Evolutionary conservation across 208 protist species (phyloP).

Genomic region (Wallacemonas collosoma): DNA sequence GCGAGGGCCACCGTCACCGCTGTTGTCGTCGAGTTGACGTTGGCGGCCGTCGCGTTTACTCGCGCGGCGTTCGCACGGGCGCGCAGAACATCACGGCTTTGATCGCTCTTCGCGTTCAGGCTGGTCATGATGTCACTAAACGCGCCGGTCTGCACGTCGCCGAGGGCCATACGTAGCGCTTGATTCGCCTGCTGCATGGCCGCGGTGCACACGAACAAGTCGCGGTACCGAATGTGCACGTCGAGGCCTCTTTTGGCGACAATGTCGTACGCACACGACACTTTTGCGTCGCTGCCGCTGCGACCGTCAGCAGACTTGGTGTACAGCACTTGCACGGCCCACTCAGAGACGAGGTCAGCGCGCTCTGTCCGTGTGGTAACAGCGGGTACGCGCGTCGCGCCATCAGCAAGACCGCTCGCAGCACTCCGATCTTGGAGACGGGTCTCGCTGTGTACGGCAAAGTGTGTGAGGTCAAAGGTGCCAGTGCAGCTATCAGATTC

Average conservation of each 20-base stretch:
- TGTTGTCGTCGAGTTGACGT: background rate
- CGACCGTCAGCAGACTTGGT: background rate
- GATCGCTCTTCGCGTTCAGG: constrained; percentile 9
- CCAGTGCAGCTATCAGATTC: constrained; percentile 18
- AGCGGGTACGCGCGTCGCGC: background rate
- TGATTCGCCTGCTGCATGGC: constrained; percentile 37
- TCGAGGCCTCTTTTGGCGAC: constrained; percentile 41
- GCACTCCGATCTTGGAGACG: background rate
- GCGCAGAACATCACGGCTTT: constrained; percentile 13
- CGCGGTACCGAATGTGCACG: constrained; percentile 50
- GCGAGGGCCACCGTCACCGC: background rate
- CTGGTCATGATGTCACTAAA: constrained; percentile 28
- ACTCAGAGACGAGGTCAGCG: constrained; percentile 32
- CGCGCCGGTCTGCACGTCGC: constrained; percentile 38
- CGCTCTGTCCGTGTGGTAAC: constrained; percentile 19
- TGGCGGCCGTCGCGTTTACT: background rate
- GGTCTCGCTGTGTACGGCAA: constrained; percentile 29
- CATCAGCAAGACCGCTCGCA: background rate
- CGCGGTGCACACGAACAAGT: constrained; percentile 41
- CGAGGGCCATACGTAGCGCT: constrained; percentile 28
- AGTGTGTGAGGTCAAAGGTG: constrained; percentile 38
- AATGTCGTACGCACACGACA: constrained; percentile 22
- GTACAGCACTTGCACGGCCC: constrained; percentile 24
- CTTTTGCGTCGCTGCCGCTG: background rate
- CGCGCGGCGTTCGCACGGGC: background rate